A percentile compares a stretch with the other conserved stretches of the same genome.
These are phyloP conservation scores for Melaleuca quinquenervia DNA, from an alignment of 345 rosid genomes.

Conservation along the genomic window DNA sequence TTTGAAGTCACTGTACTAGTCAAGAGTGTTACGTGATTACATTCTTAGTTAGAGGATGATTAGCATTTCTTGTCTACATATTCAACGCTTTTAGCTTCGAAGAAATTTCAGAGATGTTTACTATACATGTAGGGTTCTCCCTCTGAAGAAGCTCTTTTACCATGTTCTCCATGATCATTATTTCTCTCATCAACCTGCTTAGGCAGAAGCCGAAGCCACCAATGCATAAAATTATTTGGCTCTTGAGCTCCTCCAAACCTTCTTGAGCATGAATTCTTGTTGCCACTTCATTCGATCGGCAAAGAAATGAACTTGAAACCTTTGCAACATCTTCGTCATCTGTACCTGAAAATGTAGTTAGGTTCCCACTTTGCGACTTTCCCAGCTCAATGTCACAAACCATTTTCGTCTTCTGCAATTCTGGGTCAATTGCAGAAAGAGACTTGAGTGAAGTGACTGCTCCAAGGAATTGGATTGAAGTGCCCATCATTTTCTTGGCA, in stretches of 20 bases:
- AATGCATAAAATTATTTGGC: slow-evolving; percentile 21
- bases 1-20: neutral
- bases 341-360: slow-evolving; percentile 4
- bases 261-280: slow-evolving; percentile 10
- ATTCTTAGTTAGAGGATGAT: neutral
- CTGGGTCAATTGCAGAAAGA: slow-evolving; percentile 7
- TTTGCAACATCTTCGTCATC: slow-evolving; percentile 21
- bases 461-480: slow-evolving; percentile 30
- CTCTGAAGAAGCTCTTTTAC: slow-evolving; percentile 29
- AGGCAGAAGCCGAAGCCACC: slow-evolving; percentile 52
- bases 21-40: neutral
- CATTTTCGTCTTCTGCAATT: slow-evolving; percentile 22
- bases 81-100: neutral
- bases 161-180: slow-evolving; percentile 29
- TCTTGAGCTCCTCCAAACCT: slow-evolving; percentile 26
- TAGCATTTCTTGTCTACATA: neutral
- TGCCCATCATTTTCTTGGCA: slow-evolving; percentile 24
- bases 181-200: slow-evolving; percentile 36
- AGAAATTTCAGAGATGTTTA: slow-evolving; percentile 14
- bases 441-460: slow-evolving; percentile 19
- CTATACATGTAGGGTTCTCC: slow-evolving; percentile 24
- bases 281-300: slow-evolving; percentile 15
- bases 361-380: slow-evolving; percentile 12
- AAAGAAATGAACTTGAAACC: slow-evolving; percentile 25
- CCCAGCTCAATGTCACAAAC: slow-evolving; percentile 45